A percentile compares a stretch with the other conserved stretches of the same genome.
Conservation (phyloP, 768 basidiomycete genomes). For the Sarcomyxa edulis region DNA sequence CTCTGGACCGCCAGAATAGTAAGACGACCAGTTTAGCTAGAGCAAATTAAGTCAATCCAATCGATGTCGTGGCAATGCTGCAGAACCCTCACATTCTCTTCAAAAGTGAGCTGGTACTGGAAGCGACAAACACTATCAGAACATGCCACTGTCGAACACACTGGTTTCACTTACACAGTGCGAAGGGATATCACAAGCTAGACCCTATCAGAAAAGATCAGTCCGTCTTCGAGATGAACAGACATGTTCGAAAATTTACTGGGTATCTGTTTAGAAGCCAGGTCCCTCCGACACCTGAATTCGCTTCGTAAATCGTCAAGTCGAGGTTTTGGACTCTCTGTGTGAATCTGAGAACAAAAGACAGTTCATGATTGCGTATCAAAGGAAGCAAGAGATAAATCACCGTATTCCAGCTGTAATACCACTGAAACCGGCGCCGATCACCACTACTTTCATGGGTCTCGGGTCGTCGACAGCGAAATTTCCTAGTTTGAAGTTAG, state of each 20-base stretch:
- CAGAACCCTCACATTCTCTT: conserved; percentile 34
- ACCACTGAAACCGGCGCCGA: conserved; percentile 58
- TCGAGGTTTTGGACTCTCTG: conserved; percentile 50
- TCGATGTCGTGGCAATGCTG: not conserved
- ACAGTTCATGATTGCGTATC: not conserved
- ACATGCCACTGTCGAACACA: not conserved
- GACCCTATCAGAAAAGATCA: conserved; percentile 26
- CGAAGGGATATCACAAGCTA: conserved; percentile 60
- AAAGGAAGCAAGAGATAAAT: conserved; percentile 7
- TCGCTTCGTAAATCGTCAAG: conserved; percentile 55
- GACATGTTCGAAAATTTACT: conserved; percentile 22
- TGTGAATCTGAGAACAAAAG: conserved; percentile 34
- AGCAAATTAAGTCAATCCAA: not conserved
- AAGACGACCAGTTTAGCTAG: conserved; percentile 55
- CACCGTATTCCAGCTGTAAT: conserved; percentile 55
- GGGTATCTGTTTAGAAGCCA: conserved; percentile 58
- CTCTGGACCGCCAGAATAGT: conserved; percentile 56
- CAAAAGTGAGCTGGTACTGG: conserved; percentile 58
- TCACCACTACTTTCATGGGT: conserved; percentile 47
- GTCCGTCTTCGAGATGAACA: not conserved
- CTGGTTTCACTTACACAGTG: conserved; percentile 34
- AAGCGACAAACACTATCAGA: conserved; percentile 1
- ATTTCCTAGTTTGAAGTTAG: conserved; percentile 25
- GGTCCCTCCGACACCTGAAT: conserved; percentile 54
- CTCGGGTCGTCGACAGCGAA: conserved; percentile 50